Evolutionary conservation across 345 rosid species (phyloP), one percentile per base, ranked within the genome.

Genomic region (Noccaea caerulescens): DNA sequence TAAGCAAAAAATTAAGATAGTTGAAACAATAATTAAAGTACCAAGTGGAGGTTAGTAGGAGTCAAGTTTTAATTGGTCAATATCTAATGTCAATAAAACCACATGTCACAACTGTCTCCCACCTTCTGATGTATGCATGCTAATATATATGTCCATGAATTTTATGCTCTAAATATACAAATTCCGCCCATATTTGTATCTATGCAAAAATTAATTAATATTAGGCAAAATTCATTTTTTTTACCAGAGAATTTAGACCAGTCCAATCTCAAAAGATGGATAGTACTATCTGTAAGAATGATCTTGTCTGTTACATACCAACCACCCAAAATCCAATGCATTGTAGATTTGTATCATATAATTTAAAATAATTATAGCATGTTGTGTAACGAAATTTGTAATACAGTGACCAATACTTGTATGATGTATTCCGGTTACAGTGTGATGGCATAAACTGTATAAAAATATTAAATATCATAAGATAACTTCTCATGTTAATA

Each of bases 21-120:
- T 30, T 33, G 18, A 54, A 62, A 44, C 49, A 63, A 62, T 63
- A 69, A 63, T 62, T 44, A 69, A 75, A 68, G 66, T 55, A 56
- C 8, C 10, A 39, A 56, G 79, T 76, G 79, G 79, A 63, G 50
- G 68, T 75, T 54, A 68, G 44, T 45, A 75, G 44, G 79, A 63
- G 75, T 76, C 71, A 50, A 57, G 71, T 62, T 76, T 63, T 49
- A 41, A 76, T 70, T 70, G 71, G 79, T 63, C 75, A 63, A 70
- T 62, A 62, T 46, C 14, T 46, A 38, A 69, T 62, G 52, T 75
- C 69, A 38, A 63, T 39, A 47, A 44, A 61, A 57, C 41, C 61
- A 57, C 67, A 41, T 38, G 71, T 70, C 76, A 76, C 79, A 70
- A 76, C 79, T 76, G 79, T 70, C 76, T 58, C 72, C 79, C 79